Base-by-base conservation (phyloP, 495 filamentous ascomycete species). In the Aspergillus homomorphus region DNA sequence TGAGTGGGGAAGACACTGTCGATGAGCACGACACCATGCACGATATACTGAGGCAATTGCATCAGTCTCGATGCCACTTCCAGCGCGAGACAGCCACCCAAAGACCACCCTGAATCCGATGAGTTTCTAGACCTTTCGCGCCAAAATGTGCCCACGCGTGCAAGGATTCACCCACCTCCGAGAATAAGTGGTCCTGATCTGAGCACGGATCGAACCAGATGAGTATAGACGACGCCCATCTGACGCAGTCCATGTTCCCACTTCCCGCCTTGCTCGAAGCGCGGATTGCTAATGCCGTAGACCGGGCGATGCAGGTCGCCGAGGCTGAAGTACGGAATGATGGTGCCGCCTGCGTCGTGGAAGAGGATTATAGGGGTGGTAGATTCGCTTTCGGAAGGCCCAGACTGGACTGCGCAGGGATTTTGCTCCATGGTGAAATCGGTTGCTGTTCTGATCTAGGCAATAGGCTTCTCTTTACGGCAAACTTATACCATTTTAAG, bases 31-130 rank as follows among this genome's bases (percentile, higher is more conserved):
- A 58, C 20, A 3, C 56, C 56, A 8, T 43, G 30, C 21, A 58
- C 56, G 12, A 19, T 58, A 23, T 44, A 57, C 15, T 43, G 30
- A 15, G 56, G 56, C 9, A 58, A 26, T 45, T 58, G 48, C 56
- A 52, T 58, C 12, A 58, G 56, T 51, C 56, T 33, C 21, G 56
- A 58, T 38, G 56, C 56, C 3, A 58, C 56, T 58, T 58, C 56
- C 0, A 58, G 21, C 0, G 56, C 56, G 3, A 58, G 30, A 38
- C 46, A 58, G 16, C 56, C 56, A 21, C 56, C 56, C 9, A 58
- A 33, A 4, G 56, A 58, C 56, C 56, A 51, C 26, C 56, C 56
- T 55, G 15, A 28, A 9, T 28, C 33, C 5, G 51, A 22, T 19
- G 3, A 53, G 51, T 14, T 1, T 18, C 19, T 48, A 48, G 19